These are phyloP conservation scores for Phytophthora idaei DNA, from an alignment of 352 stramenopile species.

Conservation along the genomic window DNA sequence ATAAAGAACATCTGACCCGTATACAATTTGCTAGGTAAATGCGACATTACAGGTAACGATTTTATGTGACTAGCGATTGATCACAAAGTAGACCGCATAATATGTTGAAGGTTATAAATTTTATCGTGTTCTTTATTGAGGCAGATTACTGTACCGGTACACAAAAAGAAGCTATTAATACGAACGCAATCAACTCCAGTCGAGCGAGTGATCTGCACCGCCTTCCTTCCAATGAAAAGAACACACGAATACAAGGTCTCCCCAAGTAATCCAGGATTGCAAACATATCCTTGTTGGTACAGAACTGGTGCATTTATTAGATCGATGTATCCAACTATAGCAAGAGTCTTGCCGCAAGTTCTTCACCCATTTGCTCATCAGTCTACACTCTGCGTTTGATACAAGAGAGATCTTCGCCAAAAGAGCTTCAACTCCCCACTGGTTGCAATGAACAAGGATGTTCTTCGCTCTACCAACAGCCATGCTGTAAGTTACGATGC, in stretches of 20 bases:
- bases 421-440: background rate
- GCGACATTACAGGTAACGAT: too few species aligned
- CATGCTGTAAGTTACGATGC: background rate
- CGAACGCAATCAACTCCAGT: constrained; percentile 2
- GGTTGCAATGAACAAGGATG: background rate
- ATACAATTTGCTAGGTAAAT: too few species aligned
- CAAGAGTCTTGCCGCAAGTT: constrained; percentile 1
- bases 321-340: background rate
- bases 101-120: too few species aligned
- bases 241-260: background rate
- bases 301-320: too few species aligned
- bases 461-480: background rate
- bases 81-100: too few species aligned
- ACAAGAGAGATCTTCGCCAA: background rate
- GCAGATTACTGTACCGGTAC: too few species aligned
- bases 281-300: background rate
- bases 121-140: too few species aligned
- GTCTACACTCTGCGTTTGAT: background rate
- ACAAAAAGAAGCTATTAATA: background rate
- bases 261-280: too few species aligned
- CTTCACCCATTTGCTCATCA: background rate
- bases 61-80: too few species aligned
- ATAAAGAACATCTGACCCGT: too few species aligned
- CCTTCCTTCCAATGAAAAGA: constrained; percentile 8
- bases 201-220: constrained; percentile 4